phyloP scores from a whole-genome alignment of 2,329 filamentous ascomycete species.

The Dactylellina leptospora region DNA sequence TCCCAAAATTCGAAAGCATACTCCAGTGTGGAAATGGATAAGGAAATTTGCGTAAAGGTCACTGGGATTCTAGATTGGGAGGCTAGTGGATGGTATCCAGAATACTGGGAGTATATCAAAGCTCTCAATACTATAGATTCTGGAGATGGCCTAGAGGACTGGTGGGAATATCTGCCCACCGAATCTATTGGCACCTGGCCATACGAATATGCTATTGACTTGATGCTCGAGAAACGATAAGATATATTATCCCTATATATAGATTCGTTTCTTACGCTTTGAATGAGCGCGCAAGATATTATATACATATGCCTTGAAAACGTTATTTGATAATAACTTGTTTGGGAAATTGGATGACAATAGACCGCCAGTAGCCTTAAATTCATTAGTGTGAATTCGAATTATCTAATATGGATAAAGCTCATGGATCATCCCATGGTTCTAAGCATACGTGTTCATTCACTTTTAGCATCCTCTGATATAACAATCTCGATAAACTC shows the following conservation, averaged over 20 bases:
- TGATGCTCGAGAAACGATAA: neutral
- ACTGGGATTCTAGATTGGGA: conserved; percentile 65
- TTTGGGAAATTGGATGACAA: too few species aligned
- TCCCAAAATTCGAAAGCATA: conserved; percentile 1
- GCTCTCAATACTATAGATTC: conserved; percentile 15
- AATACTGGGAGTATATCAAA: conserved; percentile 63
- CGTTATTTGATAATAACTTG: too few species aligned
- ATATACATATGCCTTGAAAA: too few species aligned
- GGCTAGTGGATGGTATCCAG: conserved; percentile 62
- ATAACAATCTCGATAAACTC: conserved; percentile 3
- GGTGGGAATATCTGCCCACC: conserved; percentile 27
- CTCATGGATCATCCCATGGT: too few species aligned
- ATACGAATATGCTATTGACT: neutral
- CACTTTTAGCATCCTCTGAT: too few species aligned
- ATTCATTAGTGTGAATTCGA: too few species aligned
- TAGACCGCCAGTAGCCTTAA: too few species aligned
- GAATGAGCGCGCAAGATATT: too few species aligned
- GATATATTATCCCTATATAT: neutral
- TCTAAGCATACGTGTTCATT: too few species aligned
- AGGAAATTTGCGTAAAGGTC: conserved; percentile 60
- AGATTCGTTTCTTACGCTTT: neutral
- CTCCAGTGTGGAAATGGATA: neutral
- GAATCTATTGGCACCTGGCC: neutral
- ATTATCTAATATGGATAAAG: too few species aligned
- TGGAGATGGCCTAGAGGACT: conserved; percentile 14